These are phyloP conservation scores for Alternaria conjuncta DNA, from an alignment of 2,329 filamentous ascomycete genomes.

Conservation along the genomic window DNA sequence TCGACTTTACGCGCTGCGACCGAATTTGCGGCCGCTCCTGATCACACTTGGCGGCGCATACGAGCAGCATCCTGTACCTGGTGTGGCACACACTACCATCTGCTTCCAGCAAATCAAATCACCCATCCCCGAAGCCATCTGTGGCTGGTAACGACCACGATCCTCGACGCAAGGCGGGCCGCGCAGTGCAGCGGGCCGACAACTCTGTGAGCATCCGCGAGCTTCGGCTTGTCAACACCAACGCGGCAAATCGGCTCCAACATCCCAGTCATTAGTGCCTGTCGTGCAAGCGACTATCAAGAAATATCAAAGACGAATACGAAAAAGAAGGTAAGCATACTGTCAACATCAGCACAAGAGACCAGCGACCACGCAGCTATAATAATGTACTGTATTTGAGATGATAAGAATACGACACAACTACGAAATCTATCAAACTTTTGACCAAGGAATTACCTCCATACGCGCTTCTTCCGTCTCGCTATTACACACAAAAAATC, in stretches of 20 bases:
- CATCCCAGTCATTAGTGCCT: background rate
- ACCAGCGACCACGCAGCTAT: background rate
- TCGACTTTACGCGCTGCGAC: conserved; percentile 40
- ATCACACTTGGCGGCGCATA: conserved; percentile 46
- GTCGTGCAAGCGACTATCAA: background rate
- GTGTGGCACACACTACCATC: conserved; percentile 17
- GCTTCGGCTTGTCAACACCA: background rate
- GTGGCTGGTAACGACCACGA: conserved; percentile 8
- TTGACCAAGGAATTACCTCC: background rate
- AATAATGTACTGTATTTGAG: background rate
- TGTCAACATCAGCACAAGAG: too few relatives aligned
- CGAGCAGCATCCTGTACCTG: conserved; percentile 22
- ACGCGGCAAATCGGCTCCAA: background rate
- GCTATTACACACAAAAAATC: background rate
- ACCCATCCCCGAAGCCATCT: background rate
- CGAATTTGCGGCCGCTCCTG: conserved; percentile 30
- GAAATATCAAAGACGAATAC: background rate
- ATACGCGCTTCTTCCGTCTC: background rate
- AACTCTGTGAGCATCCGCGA: background rate
- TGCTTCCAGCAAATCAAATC: background rate
- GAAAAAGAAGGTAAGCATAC: too few relatives aligned
- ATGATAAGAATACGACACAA: background rate
- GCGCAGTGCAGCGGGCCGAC: conserved; percentile 16
- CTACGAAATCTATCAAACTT: conserved; percentile 13
- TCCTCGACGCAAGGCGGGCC: conserved; percentile 8